These are phyloP conservation scores for Hansenula anomala DNA, from an alignment of 1,139 yeast genomes.

Conservation along the genomic window DNA sequence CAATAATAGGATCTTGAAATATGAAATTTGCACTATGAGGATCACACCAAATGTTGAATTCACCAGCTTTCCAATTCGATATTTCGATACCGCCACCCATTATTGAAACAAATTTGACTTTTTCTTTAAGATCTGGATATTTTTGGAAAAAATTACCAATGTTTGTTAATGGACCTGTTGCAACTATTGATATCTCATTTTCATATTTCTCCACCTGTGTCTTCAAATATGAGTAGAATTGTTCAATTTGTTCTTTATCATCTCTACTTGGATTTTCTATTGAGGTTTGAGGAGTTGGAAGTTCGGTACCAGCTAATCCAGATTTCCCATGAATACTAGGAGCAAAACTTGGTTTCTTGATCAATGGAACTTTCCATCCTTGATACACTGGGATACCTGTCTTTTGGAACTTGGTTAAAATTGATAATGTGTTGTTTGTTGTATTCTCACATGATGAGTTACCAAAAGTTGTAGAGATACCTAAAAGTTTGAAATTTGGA, in stretches of 20 bases:
- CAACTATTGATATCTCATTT: slow-evolving; percentile 50
- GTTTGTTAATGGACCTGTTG: slow-evolving; percentile 76
- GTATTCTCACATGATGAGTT: slow-evolving; percentile 67
- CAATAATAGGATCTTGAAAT: slow-evolving; percentile 41
- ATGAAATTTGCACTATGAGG: slow-evolving; percentile 67
- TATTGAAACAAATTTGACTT: slow-evolving; percentile 49
- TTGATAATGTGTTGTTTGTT: slow-evolving; percentile 62
- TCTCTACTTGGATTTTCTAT: slow-evolving; percentile 24
- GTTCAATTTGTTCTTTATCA: slow-evolving; percentile 35
- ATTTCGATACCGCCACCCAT: slow-evolving; percentile 74
- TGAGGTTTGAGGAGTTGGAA: slow-evolving; percentile 42
- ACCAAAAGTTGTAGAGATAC: slow-evolving; percentile 81
- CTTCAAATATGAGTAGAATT: slow-evolving; percentile 45
- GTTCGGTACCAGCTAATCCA: slow-evolving; percentile 73
- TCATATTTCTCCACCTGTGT: slow-evolving; percentile 37
- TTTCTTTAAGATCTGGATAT: slow-evolving; percentile 45
- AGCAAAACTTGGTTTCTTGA: slow-evolving; percentile 45
- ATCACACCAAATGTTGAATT: slow-evolving; percentile 73
- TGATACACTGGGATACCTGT: slow-evolving; percentile 57
- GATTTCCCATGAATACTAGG: slow-evolving; percentile 66
- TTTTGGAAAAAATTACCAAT: slow-evolving; percentile 46
- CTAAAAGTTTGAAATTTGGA: slow-evolving; percentile 57
- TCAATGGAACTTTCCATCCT: slow-evolving; percentile 59
- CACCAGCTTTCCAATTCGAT: slow-evolving; percentile 45
- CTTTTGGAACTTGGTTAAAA: slow-evolving; percentile 54